These are phyloP conservation scores for Alternaria arbusti DNA, from an alignment of 2,329 filamentous ascomycete species.

Conservation along the genomic window DNA sequence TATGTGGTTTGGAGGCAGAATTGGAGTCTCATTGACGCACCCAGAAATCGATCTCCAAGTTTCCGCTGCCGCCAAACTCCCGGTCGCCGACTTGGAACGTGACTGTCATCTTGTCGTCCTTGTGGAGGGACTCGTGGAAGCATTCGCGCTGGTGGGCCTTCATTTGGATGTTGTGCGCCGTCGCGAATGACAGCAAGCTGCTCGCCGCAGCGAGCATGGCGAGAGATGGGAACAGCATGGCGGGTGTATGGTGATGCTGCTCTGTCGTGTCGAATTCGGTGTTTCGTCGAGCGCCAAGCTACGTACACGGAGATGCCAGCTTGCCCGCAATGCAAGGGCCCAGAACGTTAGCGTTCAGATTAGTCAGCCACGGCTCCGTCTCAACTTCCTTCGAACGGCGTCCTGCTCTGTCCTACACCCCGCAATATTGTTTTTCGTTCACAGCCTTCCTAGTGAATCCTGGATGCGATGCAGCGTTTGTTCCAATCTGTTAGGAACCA, in stretches of 20 bases:
- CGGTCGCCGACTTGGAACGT: constrained; percentile 97
- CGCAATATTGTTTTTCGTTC: neutral
- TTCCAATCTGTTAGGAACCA: neutral
- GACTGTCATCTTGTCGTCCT: constrained; percentile 97
- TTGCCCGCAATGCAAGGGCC: constrained; percentile 35
- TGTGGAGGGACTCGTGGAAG: constrained; percentile 92
- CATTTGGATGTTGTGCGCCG: constrained; percentile 95
- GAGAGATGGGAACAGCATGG: constrained; percentile 47
- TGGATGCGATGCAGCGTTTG: too few species aligned
- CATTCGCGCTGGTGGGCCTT: constrained; percentile 93
- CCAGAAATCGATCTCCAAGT: constrained; percentile 98
- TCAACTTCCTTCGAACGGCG: neutral
- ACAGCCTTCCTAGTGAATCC: neutral
- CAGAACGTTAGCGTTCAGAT: neutral
- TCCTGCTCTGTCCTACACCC: neutral
- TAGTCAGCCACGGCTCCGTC: constrained; percentile 4
- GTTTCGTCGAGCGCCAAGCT: constrained; percentile 16
- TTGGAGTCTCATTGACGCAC: constrained; percentile 57
- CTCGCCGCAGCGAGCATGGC: constrained; percentile 55
- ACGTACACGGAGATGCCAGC: constrained; percentile 40
- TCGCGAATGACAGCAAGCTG: constrained; percentile 66
- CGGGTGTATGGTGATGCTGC: constrained; percentile 21
- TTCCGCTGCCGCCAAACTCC: constrained; percentile 93
- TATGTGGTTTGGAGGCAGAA: neutral
- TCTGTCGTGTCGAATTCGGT: constrained; percentile 11